These are phyloP conservation scores for Paraphysoderma sedebokerense DNA, from an alignment of 371 early-diverging fungal genomes.

Conservation along the genomic window DNA sequence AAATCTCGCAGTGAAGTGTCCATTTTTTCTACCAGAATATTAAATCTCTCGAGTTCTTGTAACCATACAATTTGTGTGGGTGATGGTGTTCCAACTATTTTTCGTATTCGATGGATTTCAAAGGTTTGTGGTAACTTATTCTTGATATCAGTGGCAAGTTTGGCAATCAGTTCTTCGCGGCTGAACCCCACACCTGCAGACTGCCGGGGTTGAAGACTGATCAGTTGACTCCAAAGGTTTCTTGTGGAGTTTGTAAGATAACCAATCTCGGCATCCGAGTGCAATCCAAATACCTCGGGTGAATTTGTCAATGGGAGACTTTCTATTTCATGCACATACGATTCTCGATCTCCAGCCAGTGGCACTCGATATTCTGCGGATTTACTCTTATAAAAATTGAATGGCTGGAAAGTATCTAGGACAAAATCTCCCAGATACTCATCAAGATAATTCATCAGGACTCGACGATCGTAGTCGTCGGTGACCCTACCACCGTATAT, in stretches of 20 bases:
- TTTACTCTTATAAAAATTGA: slow-evolving; percentile 21
- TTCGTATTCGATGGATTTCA: slow-evolving; percentile 26
- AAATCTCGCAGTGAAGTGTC: slow-evolving; percentile 21
- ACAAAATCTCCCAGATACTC: slow-evolving; percentile 41
- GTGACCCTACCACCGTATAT: slow-evolving; percentile 45
- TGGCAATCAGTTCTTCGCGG: slow-evolving; percentile 32
- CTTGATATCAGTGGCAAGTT: slow-evolving; percentile 31
- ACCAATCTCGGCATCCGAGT: slow-evolving; percentile 40
- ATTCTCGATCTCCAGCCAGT: slow-evolving; percentile 16
- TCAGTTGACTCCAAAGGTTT: slow-evolving; percentile 35
- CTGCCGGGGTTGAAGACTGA: slow-evolving; percentile 28
- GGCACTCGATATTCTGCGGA: slow-evolving; percentile 28
- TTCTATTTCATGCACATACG: slow-evolving; percentile 29
- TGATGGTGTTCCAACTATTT: slow-evolving; percentile 22
- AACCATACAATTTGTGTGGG: slow-evolving; percentile 32
- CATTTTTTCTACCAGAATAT: slow-evolving; percentile 30
- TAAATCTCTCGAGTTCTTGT: slow-evolving; percentile 40
- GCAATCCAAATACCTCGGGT: slow-evolving; percentile 40
- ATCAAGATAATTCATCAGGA: slow-evolving; percentile 36
- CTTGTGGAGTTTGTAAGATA: slow-evolving; percentile 31
- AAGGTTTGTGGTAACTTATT: slow-evolving; percentile 24
- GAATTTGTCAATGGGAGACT: slow-evolving; percentile 31
- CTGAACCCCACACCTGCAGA: slow-evolving; percentile 9
- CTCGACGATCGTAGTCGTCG: slow-evolving; percentile 37
- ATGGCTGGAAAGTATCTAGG: slow-evolving; percentile 37